Evolutionary conservation across 108 stramenopile genomes (phyloP), one percentile per base, ranked within the genome.

Genomic region (Nitzschia putrida): DNA sequence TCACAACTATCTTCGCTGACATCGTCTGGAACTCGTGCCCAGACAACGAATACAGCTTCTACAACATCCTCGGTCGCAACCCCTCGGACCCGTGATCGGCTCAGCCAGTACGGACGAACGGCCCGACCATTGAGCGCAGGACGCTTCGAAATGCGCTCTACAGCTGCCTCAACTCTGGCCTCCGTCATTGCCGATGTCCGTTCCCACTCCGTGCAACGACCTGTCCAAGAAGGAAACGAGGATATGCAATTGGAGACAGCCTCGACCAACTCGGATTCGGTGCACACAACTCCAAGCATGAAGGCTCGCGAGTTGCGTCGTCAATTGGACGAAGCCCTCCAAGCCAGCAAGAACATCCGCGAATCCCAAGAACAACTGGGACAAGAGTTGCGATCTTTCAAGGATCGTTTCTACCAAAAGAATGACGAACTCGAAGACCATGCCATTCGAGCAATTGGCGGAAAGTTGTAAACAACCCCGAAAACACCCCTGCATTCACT

Each of bases 321-420:
- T 7, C 82, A 83, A 64, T 61, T 83, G 20, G 74, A 83, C 40
- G 66, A 78, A 43, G 82, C 77, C 13, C 52, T 83, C 43, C 52
- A 72, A 64, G 68, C 77, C 12, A 77, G 76, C 26, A 68, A 29
- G 18, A 73, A 64, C 7, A 78, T 83, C 41, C 69, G 71, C 3
- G 16, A n/a, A 13, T 60, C 82, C 2, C 77, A 83, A 53, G 71
- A 78, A 51, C 51, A 64, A 23, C 64, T 83, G 6, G 77, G 73
- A 64, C 58, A 22, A 43, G 82, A 83, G 38, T 53, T 83, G 47
- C 29, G 14, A 34, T 61, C 73, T 8, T 83, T 83, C 71, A 81
- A 81, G 51, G 53, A 39, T 51, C 56, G 75, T 18, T 69, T 72
- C 23, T 63, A 78, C 23, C 20, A 58, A 20, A 73, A 69, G 54